Percentiles rank a stretch among this genome's conserved stretches.
Conservation (phyloP, 179 eudicot genomes). For the Amaranthus tricolor region DNA sequence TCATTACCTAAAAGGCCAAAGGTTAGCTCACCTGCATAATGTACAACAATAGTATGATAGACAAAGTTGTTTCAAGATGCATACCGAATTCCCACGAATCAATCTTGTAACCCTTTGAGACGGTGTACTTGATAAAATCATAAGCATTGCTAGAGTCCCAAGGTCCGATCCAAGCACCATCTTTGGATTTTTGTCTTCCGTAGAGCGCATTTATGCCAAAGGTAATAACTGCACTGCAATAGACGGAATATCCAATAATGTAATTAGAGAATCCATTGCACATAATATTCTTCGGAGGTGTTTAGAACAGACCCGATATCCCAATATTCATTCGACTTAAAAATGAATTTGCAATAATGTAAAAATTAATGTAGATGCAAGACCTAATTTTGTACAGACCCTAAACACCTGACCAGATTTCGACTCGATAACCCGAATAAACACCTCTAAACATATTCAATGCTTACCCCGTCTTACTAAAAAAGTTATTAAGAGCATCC, state of each 20-base stretch:
- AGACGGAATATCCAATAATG: slow-evolving; percentile 16
- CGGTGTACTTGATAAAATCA: slow-evolving; percentile 73
- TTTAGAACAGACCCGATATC: too few relatives aligned
- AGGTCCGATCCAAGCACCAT: slow-evolving; percentile 57
- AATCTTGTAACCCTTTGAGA: slow-evolving; percentile 72
- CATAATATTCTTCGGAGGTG: neutral
- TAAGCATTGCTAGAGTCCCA: slow-evolving; percentile 76
- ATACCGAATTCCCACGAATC: slow-evolving; percentile 98
- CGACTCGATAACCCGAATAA: too few relatives aligned
- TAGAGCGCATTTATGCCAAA: slow-evolving; percentile 87
- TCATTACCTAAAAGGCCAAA: slow-evolving; percentile 66
- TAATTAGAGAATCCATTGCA: slow-evolving; percentile 1
- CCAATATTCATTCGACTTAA: too few relatives aligned
- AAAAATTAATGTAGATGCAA: too few relatives aligned
- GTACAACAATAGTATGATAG: slow-evolving; percentile 5
- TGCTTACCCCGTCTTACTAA: slow-evolving; percentile 64
- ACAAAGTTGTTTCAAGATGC: slow-evolving; percentile 1
- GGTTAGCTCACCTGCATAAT: neutral
- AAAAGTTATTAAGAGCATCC: slow-evolving; percentile 74
- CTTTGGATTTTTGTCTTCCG: slow-evolving; percentile 55
- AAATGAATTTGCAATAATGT: too few relatives aligned
- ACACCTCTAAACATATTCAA: neutral
- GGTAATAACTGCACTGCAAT: slow-evolving; percentile 62
- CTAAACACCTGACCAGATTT: too few relatives aligned
- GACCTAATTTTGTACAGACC: too few relatives aligned